Percentiles rank a stretch among this genome's conserved stretches.
phyloP scores from a whole-genome alignment of 176 grass and related monocot species.

The Phoenix roebelenii region DNA sequence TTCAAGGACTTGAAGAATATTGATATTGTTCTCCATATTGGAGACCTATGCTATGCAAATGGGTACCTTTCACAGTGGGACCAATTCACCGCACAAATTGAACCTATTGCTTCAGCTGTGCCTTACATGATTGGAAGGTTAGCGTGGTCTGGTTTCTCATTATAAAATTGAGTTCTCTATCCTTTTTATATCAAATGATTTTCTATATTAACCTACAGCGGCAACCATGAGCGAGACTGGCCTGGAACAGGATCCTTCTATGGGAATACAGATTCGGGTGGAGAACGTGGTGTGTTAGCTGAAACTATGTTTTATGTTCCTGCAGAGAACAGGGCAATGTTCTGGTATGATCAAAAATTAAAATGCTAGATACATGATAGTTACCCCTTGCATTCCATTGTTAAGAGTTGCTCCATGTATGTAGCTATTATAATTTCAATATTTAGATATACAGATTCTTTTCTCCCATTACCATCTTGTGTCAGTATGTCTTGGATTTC shows the following conservation, averaged over 20 bases:
- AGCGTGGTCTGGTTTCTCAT: constrained; percentile 1
- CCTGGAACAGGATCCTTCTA: constrained; percentile 91
- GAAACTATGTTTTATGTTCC: constrained; percentile 92
- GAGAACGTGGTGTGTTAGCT: constrained; percentile 79
- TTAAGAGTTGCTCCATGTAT: no score
- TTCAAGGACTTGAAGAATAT: no score
- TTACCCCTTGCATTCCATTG: no score
- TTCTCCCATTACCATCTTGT: no score
- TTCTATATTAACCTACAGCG: constrained; percentile 35
- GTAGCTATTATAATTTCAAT: no score
- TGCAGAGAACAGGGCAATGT: constrained; percentile 65
- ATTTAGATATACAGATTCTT: no score
- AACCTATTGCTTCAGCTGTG: constrained; percentile 34
- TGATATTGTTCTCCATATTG: no score
- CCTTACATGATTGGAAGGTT: constrained; percentile 92
- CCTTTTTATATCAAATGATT: no score
- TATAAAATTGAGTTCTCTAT: no score
- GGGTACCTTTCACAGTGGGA: constrained; percentile 95
- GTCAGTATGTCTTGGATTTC: no score
- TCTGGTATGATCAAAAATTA: constrained; percentile 36
- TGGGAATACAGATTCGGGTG: constrained; percentile 68
- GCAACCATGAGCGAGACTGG: constrained; percentile 96
- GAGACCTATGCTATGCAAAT: constrained; percentile 15
- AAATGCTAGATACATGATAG: no score
- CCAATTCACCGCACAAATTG: constrained; percentile 23